Evolutionary conservation across 1,284 basidiomycete genomes (phyloP), one percentile per base, ranked within the genome.

Genomic region (Trametes polyzona): DNA sequence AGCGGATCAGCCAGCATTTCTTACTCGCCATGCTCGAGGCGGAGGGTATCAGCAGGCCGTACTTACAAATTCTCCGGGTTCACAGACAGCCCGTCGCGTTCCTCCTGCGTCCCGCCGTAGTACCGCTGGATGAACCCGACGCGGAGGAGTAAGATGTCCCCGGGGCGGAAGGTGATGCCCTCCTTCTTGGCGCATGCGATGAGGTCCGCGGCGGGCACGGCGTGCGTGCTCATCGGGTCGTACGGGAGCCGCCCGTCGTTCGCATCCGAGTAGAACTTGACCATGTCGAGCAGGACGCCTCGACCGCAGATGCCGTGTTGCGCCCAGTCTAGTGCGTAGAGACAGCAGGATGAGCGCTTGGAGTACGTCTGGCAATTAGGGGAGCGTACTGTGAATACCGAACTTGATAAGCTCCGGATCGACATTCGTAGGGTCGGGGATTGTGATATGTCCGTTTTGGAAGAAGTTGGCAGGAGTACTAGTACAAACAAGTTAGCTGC

Each of bases 241-340:
- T 87, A 88, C 0, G 84, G 82, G 1, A 87, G 70, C 2, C 64
- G 40, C 1, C 63, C 69, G 0, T 78, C 79, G n/a, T 74, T 72
- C 7, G 30, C 30, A 11, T 74, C 73, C 2, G 78, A 81, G 56
- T 78, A 78, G 68, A 79, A 82, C n/a, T 74, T 69, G 47, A 88
- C 83, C 17, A 90, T 72, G 69, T 90, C 88, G 33, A 90, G 76
- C 19, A 90, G 70, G 35, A 90, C 84, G 19, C 85, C 88, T 2
- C 88, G 80, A 0, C 88, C 87, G 52, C 83, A 86, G 51, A 90
- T 90, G 0, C 88, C 88, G 62, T 90, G 88, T 29, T 83, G 77
- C 0, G 88, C 86, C 84, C 86, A 88, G 66, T 88, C 87, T 88
- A 53, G 35, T 39, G 36, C 19, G 40, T 32, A n/a, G 29, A 29